Base-by-base conservation (phyloP, 257 asterid genomes). In the Ligustrum vulgare region DNA sequence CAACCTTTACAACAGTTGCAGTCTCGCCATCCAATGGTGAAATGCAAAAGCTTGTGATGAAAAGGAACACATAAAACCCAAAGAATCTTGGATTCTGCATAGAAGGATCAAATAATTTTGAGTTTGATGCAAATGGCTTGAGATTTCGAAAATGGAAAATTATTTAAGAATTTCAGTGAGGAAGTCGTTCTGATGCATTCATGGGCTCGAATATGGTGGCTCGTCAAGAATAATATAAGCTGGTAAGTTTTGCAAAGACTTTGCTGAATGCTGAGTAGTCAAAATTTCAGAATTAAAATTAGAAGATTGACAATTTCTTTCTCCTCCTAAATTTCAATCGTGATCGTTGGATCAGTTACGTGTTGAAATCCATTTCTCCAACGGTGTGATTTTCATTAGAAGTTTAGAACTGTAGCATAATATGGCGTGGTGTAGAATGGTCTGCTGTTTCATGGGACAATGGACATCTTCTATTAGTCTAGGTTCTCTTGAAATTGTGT, bases 51-150 rank as follows among this genome's bases (percentile, higher is more conserved):
- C 74, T 76, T n/a, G 32, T 43, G 70, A 67, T n/a, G 63, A 78
- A 60, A 22, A 72, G 2, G n/a, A 80, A 56, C 58, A 80, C 62
- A 22, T 8, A 33, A 18, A 78, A 10, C 20, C 67, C 13, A 3
- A 37, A 28, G 9, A n/a, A 31, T 39, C 11, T 75, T 12, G 71
- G 75, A 36, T 32, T 56, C 72, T 45, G 51, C 90, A 84, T 84
- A 37, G 41, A 31, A 45, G 56, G 6, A 45, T 18, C n/a, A 3
- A 45, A 7, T 20, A 15, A 15, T n/a, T 13, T 15, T 45, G 56
- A 45, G 56, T 8, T 45, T 13, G 56, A 45, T 45, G 20, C 56
- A 45, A 45, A 15, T 15, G 56, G 56, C 20, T 45, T 15, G 51
- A 45, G n/a, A 45, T 45, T 45, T 45, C 51, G 6, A 13, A 45